phyloP scores from a whole-genome alignment of 352 stramenopile genomes.

The Peronospora farinosa region DNA sequence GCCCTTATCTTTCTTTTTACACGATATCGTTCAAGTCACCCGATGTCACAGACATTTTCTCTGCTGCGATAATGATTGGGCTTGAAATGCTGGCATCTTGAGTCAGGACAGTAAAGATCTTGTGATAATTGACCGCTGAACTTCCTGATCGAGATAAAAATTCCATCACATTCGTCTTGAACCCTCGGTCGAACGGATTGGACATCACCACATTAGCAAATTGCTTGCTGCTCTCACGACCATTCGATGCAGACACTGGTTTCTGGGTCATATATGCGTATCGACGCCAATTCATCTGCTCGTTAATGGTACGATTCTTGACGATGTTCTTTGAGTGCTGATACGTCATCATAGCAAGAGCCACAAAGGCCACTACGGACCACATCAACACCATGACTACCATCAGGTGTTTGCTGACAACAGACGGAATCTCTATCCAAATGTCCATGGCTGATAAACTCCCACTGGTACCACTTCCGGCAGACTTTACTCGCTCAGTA shows the following conservation, averaged over 20 bases:
- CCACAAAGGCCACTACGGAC: slow-evolving; percentile 39
- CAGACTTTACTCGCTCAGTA: slow-evolving; percentile 19
- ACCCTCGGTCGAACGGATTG: slow-evolving; percentile 45
- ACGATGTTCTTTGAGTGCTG: slow-evolving; percentile 61
- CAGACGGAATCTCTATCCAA: slow-evolving; percentile 49
- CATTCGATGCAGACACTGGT: slow-evolving; percentile 3
- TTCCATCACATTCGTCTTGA: slow-evolving; percentile 38
- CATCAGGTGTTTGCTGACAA: slow-evolving; percentile 50
- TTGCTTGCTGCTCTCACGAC: slow-evolving; percentile 15
- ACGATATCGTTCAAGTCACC: slow-evolving; percentile 18
- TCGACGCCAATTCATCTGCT: slow-evolving; percentile 77
- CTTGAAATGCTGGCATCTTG: slow-evolving; percentile 9
- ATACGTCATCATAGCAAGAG: slow-evolving; percentile 52
- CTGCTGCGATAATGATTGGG: slow-evolving; percentile 7
- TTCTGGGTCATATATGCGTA: slow-evolving; percentile 55
- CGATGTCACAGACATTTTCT: slow-evolving; percentile 14
- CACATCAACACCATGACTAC: slow-evolving; percentile 58
- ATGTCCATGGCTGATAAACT: slow-evolving; percentile 44
- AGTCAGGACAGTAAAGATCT: slow-evolving; percentile 29
- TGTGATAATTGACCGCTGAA: slow-evolving; percentile 36
- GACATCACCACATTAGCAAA: slow-evolving; percentile 13
- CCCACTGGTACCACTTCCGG: slow-evolving; percentile 15
- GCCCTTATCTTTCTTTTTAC: slow-evolving; percentile 12
- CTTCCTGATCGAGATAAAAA: slow-evolving; percentile 39
- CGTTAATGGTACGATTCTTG: slow-evolving; percentile 76